A percentile compares a stretch with the other conserved stretches of the same genome.
phyloP scores from a whole-genome alignment of 441 rosid genomes.

The Geranium incanum region DNA sequence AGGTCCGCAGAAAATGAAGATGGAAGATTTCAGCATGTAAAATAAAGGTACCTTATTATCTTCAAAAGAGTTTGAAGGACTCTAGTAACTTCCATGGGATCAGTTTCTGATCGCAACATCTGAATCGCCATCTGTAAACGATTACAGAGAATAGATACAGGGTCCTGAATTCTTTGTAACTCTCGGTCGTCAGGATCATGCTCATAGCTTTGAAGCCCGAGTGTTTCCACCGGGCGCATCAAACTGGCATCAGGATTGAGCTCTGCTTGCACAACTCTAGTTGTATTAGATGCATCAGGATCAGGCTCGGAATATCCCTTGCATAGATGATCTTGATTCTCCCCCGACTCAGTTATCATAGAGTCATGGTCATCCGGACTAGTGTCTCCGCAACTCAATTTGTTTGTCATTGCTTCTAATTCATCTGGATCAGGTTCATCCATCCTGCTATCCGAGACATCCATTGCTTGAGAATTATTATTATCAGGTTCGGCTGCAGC shows the following conservation, averaged over 20 bases:
- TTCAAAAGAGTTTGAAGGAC: slow-evolving; percentile 58
- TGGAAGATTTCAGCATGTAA: neutral
- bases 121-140: slow-evolving; percentile 62
- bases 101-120: slow-evolving; percentile 46
- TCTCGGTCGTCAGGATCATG: slow-evolving; percentile 77
- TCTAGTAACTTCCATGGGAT: slow-evolving; percentile 35
- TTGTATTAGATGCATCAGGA: slow-evolving; percentile 27
- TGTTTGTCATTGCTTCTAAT: slow-evolving; percentile 22
- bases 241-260: slow-evolving; percentile 35
- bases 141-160: slow-evolving; percentile 51
- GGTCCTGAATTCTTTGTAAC: slow-evolving; percentile 68
- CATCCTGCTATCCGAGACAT: slow-evolving; percentile 16
- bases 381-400: slow-evolving; percentile 18
- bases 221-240: slow-evolving; percentile 25
- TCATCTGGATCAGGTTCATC: slow-evolving; percentile 65
- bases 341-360: slow-evolving; percentile 18
- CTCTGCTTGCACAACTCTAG: slow-evolving; percentile 22
- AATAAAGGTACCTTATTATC: slow-evolving; percentile 52
- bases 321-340: slow-evolving; percentile 21
- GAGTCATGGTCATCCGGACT: slow-evolving; percentile 20
- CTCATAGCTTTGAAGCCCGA: slow-evolving; percentile 45
- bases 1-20: neutral
- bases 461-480: slow-evolving; percentile 11
- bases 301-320: slow-evolving; percentile 26
- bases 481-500: slow-evolving; percentile 15